Base-by-base conservation (phyloP, 2,329 filamentous ascomycete genomes). In the Stagonosporopsis chrysanthemi region DNA sequence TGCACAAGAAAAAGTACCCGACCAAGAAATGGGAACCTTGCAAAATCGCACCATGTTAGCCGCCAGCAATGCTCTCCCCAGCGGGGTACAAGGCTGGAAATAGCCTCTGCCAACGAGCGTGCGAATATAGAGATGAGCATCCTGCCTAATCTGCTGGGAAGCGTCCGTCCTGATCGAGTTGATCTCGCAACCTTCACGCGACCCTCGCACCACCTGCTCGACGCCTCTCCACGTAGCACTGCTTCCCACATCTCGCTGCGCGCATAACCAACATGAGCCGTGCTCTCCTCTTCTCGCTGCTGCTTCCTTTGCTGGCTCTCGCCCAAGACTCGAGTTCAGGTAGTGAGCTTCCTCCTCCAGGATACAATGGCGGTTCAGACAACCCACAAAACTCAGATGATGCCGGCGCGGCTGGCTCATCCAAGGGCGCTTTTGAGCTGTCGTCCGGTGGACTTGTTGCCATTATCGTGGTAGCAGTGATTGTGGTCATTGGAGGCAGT, bases 401-500 rank as follows among this genome's bases (percentile, higher is more conserved):
- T 59, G 84, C 84, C 31, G 91, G 90, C 23, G 90, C 90, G 15
- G 83, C 85, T 35, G 90, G 91, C 17, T 76, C 81, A 15, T 84
- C 83, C 59, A 81, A 82, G 22, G 84, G 85, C 6, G 85, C 83
- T 15, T 83, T 90, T 64, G 81, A 81, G 35, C 77, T 95, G 22
- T 91, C 89, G 2, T 86, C 82, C 35, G 89, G 88, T 19, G 90
- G 84, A 14, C 80, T 92, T 67, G 83, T 91, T 56, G 90, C 90
- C 44, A 92, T 95, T 64, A 87, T 91, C 12, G 84, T 92, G 3
- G 89, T 92, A 5, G 85, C 86, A 9, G 86, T 91, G 8, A 83
- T 86, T 33, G 79, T 92, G 17, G 78, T 74, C 1, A 56, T 73
- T 9, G 73, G 90, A 56, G 90, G 90, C 75, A 85, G 90, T 93